Evolutionary conservation across 176 grass and related monocot genomes (phyloP), one percentile per base, ranked within the genome.

Genomic region (Elymus sibiricus): DNA sequence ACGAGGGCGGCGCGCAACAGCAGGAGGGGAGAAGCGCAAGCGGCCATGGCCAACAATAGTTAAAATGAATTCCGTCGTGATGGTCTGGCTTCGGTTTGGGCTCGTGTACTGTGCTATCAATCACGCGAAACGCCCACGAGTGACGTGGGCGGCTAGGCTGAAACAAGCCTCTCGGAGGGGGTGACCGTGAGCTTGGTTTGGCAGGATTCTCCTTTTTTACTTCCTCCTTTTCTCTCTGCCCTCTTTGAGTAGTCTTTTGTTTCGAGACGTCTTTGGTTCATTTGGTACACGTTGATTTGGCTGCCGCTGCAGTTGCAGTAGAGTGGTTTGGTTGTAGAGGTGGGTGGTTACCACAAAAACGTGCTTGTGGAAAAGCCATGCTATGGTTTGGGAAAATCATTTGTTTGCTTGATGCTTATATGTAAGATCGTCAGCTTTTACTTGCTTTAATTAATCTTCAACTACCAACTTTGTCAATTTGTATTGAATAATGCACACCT

Each of bases 31-130:
- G 82, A 39, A 27, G 79, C 3, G n/a, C 26, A 24, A 10, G 73
- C 39, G 65, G 56, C 74, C 85, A 90, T 87, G 80, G 59, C 42
- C 7, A 58, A 44, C 8, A 10, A 21, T 56, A 56, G 26, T 29
- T 34, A 34, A 73, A 40, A 60, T 61, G 35, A 14, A 37, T 21
- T 74, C 11, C 69, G 38, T 12, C 43, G 40, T 12, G 25, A 9
- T 70, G 25, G 9, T 79, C 19, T 21, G 14, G 47, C 14, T 39
- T 21, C 49, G 43, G n/a, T 44, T 44, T 28, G 61, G 72, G 27
- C 25, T 28, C 9, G 8, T 62, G 5, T 53, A 38, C 21, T 39
- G 21, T 70, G 38, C 21, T 9, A 71, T 14, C 43, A 3, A 46
- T 34, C 29, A 82, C 4, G 44, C 21, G 28, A 69, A 14, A 22